A percentile compares a stretch with the other conserved stretches of the same genome.
phyloP scores from a whole-genome alignment of 768 basidiomycete genomes.

The Tricholoma bakamatsutake region DNA sequence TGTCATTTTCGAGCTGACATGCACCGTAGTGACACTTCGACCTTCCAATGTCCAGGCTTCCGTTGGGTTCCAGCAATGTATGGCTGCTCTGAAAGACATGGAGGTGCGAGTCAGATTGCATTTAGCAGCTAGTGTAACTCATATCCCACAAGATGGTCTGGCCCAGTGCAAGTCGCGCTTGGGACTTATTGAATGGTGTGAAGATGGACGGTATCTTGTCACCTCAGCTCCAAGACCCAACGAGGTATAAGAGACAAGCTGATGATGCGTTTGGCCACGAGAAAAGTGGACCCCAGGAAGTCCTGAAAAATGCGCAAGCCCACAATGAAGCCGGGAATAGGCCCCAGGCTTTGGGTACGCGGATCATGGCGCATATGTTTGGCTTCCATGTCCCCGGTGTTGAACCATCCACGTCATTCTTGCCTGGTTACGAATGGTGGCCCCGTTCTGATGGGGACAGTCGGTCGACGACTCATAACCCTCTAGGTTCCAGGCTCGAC shows the following conservation, averaged over 20 bases:
- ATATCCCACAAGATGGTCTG: slow-evolving; percentile 46
- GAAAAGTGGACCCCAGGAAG: slow-evolving; percentile 37
- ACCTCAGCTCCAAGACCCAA: slow-evolving; percentile 30
- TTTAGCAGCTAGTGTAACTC: slow-evolving; percentile 2
- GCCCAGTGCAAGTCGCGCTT: slow-evolving; percentile 64
- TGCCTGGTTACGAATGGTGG: slow-evolving; percentile 65
- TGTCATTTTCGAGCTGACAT: slow-evolving; percentile 10
- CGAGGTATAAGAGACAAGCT: slow-evolving; percentile 52
- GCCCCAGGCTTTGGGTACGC: slow-evolving; percentile 57
- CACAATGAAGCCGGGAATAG: slow-evolving; percentile 31
- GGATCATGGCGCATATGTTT: slow-evolving; percentile 70
- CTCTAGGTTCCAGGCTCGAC: slow-evolving; percentile 6
- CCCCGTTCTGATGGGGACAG: slow-evolving; percentile 34
- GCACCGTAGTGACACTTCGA: slow-evolving; percentile 54
- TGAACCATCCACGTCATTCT: slow-evolving; percentile 52
- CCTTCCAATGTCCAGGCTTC: slow-evolving; percentile 67
- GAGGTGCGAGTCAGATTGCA: slow-evolving; percentile 36
- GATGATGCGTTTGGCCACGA: slow-evolving; percentile 61
- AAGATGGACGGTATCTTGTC: slow-evolving; percentile 40
- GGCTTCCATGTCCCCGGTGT: slow-evolving; percentile 61
- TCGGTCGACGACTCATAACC: slow-evolving; percentile 13
- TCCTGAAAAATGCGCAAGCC: slow-evolving; percentile 24
- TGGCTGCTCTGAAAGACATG: slow-evolving; percentile 61
- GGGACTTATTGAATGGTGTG: slow-evolving; percentile 62
- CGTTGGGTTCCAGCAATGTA: slow-evolving; percentile 57